Conservation (phyloP, 2,329 filamentous ascomycete species). For the Zymoseptoria passerinii region DNA sequence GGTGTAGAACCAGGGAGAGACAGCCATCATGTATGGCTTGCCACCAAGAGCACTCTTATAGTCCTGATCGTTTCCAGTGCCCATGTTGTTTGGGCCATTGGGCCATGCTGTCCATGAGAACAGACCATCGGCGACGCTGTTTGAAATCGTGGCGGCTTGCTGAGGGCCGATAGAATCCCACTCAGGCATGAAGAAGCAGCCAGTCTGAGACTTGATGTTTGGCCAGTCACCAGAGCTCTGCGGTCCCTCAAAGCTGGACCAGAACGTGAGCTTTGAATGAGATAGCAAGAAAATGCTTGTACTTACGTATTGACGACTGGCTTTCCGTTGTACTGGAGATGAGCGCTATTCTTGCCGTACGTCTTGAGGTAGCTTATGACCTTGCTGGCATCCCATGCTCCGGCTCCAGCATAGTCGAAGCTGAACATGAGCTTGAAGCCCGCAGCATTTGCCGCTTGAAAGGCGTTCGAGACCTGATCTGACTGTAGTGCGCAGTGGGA, state of each 20-base stretch:
- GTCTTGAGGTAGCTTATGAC: conserved; percentile 39
- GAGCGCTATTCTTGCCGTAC: conserved; percentile 38
- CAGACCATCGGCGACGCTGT: conserved; percentile 35
- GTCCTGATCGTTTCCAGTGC: conserved; percentile 34
- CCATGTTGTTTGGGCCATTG: conserved; percentile 42
- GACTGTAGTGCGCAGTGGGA: background rate
- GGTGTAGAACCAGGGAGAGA: conserved; percentile 48
- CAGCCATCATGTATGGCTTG: conserved; percentile 44
- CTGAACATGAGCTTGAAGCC: conserved; percentile 48
- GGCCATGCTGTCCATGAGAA: conserved; percentile 47
- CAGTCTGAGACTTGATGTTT: conserved; percentile 34
- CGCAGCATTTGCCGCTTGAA: conserved; percentile 25
- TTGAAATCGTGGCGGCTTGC: conserved; percentile 4
- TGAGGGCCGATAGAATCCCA: conserved; percentile 37
- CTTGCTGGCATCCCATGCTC: conserved; percentile 28
- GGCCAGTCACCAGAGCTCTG: conserved; percentile 37
- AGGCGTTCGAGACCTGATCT: conserved; percentile 40
- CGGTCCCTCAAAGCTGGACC: conserved; percentile 25
- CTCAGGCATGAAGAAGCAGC: conserved; percentile 40
- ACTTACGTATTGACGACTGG: conserved; percentile 48
- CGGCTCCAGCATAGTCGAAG: conserved; percentile 49
- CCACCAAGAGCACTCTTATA: conserved; percentile 34
- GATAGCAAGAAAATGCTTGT: conserved; percentile 21
- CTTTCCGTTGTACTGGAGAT: conserved; percentile 44
- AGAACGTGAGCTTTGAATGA: conserved; percentile 1